Percentiles rank a stretch among this genome's conserved stretches.
phyloP scores from a whole-genome alignment of 2,329 filamentous ascomycete species.

The Biscogniauxia mediterranea region DNA sequence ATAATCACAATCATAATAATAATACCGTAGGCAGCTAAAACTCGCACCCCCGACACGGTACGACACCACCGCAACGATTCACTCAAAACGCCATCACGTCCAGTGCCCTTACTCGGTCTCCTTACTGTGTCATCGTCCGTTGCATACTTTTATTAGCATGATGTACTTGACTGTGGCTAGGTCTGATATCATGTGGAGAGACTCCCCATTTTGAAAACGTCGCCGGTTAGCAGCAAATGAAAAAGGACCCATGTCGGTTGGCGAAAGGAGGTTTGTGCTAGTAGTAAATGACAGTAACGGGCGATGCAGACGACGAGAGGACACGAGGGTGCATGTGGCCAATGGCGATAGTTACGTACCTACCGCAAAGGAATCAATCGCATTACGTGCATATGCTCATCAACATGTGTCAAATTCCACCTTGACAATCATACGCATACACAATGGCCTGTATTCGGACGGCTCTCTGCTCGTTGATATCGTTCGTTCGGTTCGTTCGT shows the following conservation, averaged over 20 bases:
- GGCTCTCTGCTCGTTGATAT: not conserved
- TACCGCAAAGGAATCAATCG: conserved; percentile 14
- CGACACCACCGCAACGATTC: not conserved
- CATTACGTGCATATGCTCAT: conserved; percentile 31
- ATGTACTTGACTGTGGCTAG: not conserved
- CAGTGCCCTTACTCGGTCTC: not conserved
- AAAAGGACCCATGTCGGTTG: not conserved
- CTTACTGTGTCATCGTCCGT: not conserved
- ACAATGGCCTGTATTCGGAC: conserved; percentile 6
- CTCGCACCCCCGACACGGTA: not conserved
- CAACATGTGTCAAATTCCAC: conserved; percentile 4
- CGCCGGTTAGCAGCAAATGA: not conserved
- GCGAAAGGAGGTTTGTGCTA: not conserved
- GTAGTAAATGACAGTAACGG: not conserved
- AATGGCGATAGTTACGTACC: conserved; percentile 13
- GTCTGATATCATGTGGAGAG: conserved; percentile 3
- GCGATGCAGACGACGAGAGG: conserved; percentile 2
- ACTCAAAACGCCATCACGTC: not conserved
- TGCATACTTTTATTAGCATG: not conserved
- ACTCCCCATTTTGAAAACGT: conserved; percentile 2
- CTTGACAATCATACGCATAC: conserved; percentile 7
- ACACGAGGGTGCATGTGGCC: conserved; percentile 5
- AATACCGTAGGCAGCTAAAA: not conserved
- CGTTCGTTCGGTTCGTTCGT: not conserved
- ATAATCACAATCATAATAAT: not conserved